These are phyloP conservation scores for Coprinellus aureogranulatus DNA, from an alignment of 768 basidiomycete genomes.

Conservation along the genomic window DNA sequence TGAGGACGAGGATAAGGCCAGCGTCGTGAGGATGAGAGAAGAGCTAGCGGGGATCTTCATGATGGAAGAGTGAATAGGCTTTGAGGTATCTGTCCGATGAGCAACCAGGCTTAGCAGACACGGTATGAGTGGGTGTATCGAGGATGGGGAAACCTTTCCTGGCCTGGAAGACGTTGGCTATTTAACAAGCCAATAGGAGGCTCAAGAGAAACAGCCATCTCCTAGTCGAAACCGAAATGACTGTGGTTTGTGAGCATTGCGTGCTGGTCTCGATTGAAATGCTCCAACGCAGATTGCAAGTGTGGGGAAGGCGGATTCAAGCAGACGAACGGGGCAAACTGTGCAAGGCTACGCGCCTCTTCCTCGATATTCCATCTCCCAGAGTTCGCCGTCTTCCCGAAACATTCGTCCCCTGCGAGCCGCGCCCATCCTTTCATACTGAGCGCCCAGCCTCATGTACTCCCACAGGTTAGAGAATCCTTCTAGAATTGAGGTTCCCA, in stretches of 20 bases:
- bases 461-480: conserved; percentile 50
- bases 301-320: not conserved
- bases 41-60: conserved; percentile 51
- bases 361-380: conserved; percentile 54
- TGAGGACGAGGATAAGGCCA: conserved; percentile 52
- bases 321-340: not conserved
- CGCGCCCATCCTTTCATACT: conserved; percentile 9
- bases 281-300: not conserved
- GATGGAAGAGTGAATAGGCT: conserved; percentile 15
- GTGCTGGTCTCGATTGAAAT: not conserved
- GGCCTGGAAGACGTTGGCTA: conserved; percentile 4
- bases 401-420: conserved; percentile 34
- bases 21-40: conserved; percentile 44
- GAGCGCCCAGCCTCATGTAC: conserved; percentile 40
- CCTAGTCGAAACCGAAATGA: conserved; percentile 7
- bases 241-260: conserved; percentile 5
- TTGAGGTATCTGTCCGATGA: conserved; percentile 5
- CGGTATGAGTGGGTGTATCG: conserved; percentile 2
- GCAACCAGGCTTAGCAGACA: conserved; percentile 7
- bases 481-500: conserved; percentile 50
- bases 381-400: conserved; percentile 47
- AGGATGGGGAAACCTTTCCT: not conserved
- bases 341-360: conserved; percentile 14
- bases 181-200: conserved; percentile 11
- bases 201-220: not conserved